Conservation (phyloP, 2,329 filamentous ascomycete genomes). For the Diaporthe caulivora region DNA sequence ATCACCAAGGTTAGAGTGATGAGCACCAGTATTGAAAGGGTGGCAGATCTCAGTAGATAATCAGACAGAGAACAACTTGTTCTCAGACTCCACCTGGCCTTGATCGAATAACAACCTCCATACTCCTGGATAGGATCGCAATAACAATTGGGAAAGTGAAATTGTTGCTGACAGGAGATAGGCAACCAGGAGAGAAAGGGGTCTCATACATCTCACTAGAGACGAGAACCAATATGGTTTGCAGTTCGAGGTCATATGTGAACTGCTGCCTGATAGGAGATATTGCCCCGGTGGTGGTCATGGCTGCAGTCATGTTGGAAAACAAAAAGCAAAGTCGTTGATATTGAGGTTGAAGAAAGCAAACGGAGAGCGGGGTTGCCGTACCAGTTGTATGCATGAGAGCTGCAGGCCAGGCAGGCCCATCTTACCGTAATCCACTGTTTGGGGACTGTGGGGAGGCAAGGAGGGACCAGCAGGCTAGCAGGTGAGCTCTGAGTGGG, state of each 20-base stretch:
- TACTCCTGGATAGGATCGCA: background rate
- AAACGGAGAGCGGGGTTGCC: background rate
- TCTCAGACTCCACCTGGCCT: background rate
- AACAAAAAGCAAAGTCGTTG: too few species aligned
- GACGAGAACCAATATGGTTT: background rate
- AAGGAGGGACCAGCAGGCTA: background rate
- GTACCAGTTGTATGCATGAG: background rate
- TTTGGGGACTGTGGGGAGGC: background rate
- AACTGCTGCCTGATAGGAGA: background rate
- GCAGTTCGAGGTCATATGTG: background rate
- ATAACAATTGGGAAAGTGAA: background rate
- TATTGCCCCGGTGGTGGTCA: background rate
- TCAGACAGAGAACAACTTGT: background rate
- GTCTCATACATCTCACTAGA: background rate
- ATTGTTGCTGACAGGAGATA: background rate
- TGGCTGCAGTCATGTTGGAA: background rate
- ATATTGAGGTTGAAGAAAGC: background rate
- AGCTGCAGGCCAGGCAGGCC: background rate
- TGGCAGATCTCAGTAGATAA: too few species aligned
- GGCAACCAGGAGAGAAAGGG: background rate
- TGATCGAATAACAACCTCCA: background rate
- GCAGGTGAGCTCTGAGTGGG: constrained; percentile 11
- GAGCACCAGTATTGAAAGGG: too few species aligned
- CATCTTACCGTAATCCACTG: too few species aligned
- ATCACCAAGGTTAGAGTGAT: too few species aligned